Percentiles rank a stretch among this genome's conserved stretches.
phyloP scores from a whole-genome alignment of 2,329 filamentous ascomycete genomes.

The Penicillium griseofulvum region DNA sequence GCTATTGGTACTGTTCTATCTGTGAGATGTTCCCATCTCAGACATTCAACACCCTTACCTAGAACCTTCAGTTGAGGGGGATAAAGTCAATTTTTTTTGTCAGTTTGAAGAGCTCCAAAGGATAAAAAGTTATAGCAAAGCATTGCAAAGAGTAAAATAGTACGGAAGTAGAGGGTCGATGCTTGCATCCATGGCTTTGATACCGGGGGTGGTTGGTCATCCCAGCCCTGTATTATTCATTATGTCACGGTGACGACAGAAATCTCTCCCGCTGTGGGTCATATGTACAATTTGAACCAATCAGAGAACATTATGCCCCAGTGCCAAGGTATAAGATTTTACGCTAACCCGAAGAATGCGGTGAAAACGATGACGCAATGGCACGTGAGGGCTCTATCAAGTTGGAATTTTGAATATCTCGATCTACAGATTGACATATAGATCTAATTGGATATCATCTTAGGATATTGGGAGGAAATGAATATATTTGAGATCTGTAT shows the following conservation, averaged over 20 bases:
- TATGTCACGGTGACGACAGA: constrained; percentile 14
- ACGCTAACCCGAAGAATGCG: constrained; percentile 5
- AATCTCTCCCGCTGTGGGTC: constrained; percentile 6
- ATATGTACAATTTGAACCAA: neutral
- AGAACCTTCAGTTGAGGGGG: too few relatives aligned
- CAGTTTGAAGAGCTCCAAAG: too few relatives aligned
- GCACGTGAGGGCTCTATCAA: neutral
- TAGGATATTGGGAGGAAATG: too few relatives aligned
- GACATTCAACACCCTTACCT: too few relatives aligned
- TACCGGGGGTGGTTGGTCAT: neutral
- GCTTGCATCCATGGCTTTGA: constrained; percentile 1
- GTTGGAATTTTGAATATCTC: neutral
- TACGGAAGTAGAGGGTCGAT: neutral
- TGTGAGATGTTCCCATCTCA: too few relatives aligned
- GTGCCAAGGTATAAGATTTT: neutral
- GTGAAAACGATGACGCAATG: constrained; percentile 11
- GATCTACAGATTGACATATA: neutral
- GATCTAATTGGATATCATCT: neutral
- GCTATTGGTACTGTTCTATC: too few relatives aligned
- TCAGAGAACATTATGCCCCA: neutral
- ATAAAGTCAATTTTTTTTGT: too few relatives aligned
- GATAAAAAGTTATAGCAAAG: too few relatives aligned
- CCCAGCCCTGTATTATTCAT: constrained; percentile 1
- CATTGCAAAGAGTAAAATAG: too few relatives aligned
- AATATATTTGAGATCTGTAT: neutral